Base-by-base conservation (phyloP, 2,329 filamentous ascomycete genomes). In the Diaporthe sp. region DNA sequence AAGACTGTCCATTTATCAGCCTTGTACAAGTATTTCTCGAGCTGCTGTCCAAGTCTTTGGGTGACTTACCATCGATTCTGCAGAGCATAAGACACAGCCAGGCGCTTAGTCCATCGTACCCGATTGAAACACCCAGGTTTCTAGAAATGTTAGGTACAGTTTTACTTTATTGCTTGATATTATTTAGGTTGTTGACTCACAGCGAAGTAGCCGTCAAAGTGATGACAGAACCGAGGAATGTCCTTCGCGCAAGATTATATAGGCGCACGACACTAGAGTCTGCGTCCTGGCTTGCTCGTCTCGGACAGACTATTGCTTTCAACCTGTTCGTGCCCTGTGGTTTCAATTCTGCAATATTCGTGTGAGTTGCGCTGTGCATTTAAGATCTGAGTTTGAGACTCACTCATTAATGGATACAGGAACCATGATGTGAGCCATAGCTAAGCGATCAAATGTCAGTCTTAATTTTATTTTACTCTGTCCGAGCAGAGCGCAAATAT, bases 31-130 rank as follows among this genome's bases (percentile, higher is more conserved):
- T 15, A 7, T 15, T n/a, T 34, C 6, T 49, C 10, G 17, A 25
- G 39, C 7, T 31, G 8, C 8, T 12, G 25, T 13, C 7, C 28
- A 34, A 22, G 13, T 4, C 8, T 31, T n/a, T 13, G 42, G 17
- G 6, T 49, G 5, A 3, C 61, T 49, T 65, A 49, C 61, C 42
- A 34, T 65, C 61, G 12, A 65, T 49, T 28, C 42, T 65, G 42
- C 61, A 65, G 42, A 65, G 61, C 61, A 65, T 65, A 19, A 65
- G 61, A 44, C 61, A 65, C 19, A 65, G 42, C 61, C 61, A 65
- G 2, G 61, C 61, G 25, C 42, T 46, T 13, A 49, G 39, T 15
- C 61, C 61, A 34, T 65, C 28, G 42, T 49, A 49, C 10, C 39
- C 61, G 28, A 65, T 31, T 49, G 61, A 65, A 13, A 49, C 25